A percentile compares a stretch with the other conserved stretches of the same genome.
phyloP scores from a whole-genome alignment of 768 basidiomycete genomes.

The Lactarius psammicola region DNA sequence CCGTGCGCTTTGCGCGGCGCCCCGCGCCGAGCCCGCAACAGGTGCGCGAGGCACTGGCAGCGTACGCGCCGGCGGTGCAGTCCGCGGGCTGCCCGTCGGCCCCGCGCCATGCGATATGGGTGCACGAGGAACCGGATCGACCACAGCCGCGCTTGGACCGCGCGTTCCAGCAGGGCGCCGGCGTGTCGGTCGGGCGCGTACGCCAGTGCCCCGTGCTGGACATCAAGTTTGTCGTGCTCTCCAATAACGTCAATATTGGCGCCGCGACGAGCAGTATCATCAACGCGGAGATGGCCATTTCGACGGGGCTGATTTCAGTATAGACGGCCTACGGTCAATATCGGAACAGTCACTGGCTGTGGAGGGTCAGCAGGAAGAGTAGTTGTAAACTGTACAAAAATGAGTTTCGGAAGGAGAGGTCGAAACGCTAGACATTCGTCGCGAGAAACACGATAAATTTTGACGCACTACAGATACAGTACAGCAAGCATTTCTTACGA shows the following conservation, averaged over 20 bases:
- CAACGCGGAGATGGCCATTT: slow-evolving; percentile 92
- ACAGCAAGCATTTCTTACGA: slow-evolving; percentile 21
- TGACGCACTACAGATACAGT: slow-evolving; percentile 16
- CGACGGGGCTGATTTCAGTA: slow-evolving; percentile 54
- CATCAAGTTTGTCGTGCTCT: slow-evolving; percentile 90
- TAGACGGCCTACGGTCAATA: slow-evolving; percentile 32
- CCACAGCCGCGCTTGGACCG: slow-evolving; percentile 94
- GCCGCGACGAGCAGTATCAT: slow-evolving; percentile 97
- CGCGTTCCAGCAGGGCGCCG: slow-evolving; percentile 86
- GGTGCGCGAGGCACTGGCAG: slow-evolving; percentile 74
- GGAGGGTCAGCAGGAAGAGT: background rate
- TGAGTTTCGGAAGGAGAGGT: background rate
- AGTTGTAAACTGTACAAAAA: background rate
- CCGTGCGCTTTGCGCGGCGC: slow-evolving; percentile 73
- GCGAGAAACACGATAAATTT: background rate
- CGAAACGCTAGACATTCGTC: background rate
- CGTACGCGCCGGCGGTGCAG: slow-evolving; percentile 76
- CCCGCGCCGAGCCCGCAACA: slow-evolving; percentile 87
- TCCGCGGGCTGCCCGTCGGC: slow-evolving; percentile 78
- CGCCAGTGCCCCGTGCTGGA: slow-evolving; percentile 90
- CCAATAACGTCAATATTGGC: slow-evolving; percentile 93
- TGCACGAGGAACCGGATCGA: slow-evolving; percentile 91
- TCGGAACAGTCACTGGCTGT: background rate
- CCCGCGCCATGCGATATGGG: slow-evolving; percentile 77
- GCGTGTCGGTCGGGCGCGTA: slow-evolving; percentile 87